Percentiles rank a stretch among this genome's conserved stretches.
Conservation (phyloP, 164 flowering plant species). For the Berberis thunbergii region DNA sequence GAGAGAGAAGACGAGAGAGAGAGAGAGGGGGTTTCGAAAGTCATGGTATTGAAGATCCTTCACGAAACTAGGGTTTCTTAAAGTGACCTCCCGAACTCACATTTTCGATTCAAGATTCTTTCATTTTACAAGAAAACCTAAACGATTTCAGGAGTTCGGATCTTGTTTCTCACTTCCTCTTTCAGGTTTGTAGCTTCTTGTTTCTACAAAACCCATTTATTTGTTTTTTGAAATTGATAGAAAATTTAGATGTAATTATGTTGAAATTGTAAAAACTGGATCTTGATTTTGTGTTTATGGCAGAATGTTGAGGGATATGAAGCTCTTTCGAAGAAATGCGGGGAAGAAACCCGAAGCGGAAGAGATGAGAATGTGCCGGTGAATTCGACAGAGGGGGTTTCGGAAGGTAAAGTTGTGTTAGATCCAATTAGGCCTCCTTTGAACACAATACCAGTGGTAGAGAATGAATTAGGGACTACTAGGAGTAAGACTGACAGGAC, state of each 20-base stretch:
- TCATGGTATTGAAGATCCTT: neutral
- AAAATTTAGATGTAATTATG: neutral
- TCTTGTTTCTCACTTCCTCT: conserved; percentile 32
- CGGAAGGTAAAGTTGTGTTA: conserved; percentile 8
- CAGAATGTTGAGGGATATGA: conserved; percentile 84
- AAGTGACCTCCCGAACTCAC: neutral
- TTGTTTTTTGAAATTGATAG: no score
- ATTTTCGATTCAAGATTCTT: neutral
- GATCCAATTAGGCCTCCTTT: conserved; percentile 53
- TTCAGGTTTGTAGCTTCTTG: conserved; percentile 15
- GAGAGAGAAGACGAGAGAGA: no score
- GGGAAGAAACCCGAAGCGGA: conserved; percentile 36
- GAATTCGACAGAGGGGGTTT: conserved; percentile 24
- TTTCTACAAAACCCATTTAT: no score
- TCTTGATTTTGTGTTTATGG: neutral
- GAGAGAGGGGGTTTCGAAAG: no score
- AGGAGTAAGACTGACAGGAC: conserved; percentile 54
- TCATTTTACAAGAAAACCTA: no score
- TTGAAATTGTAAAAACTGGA: neutral
- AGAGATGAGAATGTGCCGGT: conserved; percentile 72
- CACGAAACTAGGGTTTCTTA: conserved; percentile 1
- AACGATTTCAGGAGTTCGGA: conserved; percentile 22
- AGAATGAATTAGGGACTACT: conserved; percentile 25
- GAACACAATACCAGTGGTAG: conserved; percentile 40
- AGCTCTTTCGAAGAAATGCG: conserved; percentile 44